Base-by-base conservation (phyloP, 495 filamentous ascomycete species). In the Aspergillus bertholletiae region DNA sequence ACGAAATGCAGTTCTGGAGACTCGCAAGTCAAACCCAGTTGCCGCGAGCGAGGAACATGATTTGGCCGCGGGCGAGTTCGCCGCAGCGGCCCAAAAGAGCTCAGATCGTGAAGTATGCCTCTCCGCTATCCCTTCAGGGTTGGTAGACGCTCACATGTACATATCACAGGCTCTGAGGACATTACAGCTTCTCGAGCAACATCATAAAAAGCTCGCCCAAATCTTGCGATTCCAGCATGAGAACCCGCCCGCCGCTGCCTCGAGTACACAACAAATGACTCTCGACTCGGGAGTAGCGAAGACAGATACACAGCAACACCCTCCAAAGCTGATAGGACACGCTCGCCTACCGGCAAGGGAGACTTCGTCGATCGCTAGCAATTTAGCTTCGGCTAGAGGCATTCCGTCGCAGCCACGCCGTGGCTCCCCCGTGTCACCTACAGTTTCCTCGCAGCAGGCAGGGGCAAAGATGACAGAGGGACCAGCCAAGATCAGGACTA, bases 291-390 rank as follows among this genome's bases (percentile, higher is more conserved):
- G 55, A 21, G 40, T 34, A 22, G 49, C 67, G 5, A 76, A 73
- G 48, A 49, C 63, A 13, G 73, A 74, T 56, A 46, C 65, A 7
- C 66, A 70, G 39, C 68, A 69, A 23, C 62, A 68, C 23, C 69
- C 66, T 23, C 71, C 75, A 27, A 66, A 66, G 46, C 62, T 72
- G 20, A 58, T 51, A n/a, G 68, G 59, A 49, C 75, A 66, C 65
- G 74, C 67, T 64, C 86, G 71, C 59, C 73, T 76, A 60, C 81
- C 65, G 49, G 79, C 61, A 59, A 83, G 86, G 41, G 90, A 90
- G 28, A 81, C 84, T 5, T 92, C 92, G 0, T 95, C 92, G 3
- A 95, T 96, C 51, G 93, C 90, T 32, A 96, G 85, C 64, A 95
- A 96, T 59, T 74, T 97, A 7, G 92, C 92, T 0, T 91, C 89